A percentile compares a stretch with the other conserved stretches of the same genome.
phyloP scores from a whole-genome alignment of 805 yeast species.

The Torulaspora maleeae region DNA sequence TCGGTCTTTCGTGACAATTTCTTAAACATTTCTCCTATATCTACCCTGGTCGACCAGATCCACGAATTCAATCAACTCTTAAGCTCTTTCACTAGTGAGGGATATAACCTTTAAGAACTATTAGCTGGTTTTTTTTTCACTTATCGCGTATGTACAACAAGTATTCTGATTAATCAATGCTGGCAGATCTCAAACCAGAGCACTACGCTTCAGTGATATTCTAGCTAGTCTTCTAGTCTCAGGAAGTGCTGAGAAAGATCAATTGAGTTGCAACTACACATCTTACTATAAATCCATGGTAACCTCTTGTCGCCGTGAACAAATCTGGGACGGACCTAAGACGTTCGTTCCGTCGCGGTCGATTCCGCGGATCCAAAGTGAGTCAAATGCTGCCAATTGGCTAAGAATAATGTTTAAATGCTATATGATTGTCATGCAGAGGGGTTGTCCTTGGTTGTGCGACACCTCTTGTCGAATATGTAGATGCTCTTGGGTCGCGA shows the following conservation, averaged over 20 bases:
- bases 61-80: not conserved
- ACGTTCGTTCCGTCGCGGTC: not conserved
- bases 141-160: too few relatives aligned
- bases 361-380: not conserved
- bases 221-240: too few relatives aligned
- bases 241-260: too few relatives aligned
- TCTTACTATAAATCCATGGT: too few relatives aligned
- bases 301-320: not conserved
- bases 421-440: not conserved
- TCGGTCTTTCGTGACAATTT: conserved; percentile 27
- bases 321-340: not conserved
- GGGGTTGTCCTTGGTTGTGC: not conserved
- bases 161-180: too few relatives aligned
- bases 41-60: too few relatives aligned
- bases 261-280: too few relatives aligned
- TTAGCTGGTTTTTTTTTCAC: too few relatives aligned
- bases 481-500: conserved; percentile 9
- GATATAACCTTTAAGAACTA: too few relatives aligned
- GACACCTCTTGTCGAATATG: conserved; percentile 14
- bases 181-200: too few relatives aligned
- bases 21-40: conserved; percentile 21
- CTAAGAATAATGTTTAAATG: not conserved
- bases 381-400: not conserved
- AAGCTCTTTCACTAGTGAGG: too few relatives aligned
- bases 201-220: too few relatives aligned